These are phyloP conservation scores for Nosema granulosis DNA, from an alignment of 371 early-diverging fungal genomes.

Conservation along the genomic window DNA sequence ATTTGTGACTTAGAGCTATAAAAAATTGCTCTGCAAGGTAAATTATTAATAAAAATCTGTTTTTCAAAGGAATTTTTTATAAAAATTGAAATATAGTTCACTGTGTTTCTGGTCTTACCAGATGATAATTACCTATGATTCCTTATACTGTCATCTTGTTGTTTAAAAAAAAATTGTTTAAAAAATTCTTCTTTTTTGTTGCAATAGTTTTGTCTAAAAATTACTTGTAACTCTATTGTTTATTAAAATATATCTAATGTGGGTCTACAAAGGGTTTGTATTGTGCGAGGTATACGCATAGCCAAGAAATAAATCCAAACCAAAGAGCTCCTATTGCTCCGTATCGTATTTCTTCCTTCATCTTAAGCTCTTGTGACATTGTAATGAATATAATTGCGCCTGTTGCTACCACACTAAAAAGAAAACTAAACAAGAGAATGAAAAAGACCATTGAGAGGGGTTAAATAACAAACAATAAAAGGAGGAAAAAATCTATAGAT, in stretches of 20 bases:
- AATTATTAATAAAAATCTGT: too few relatives aligned
- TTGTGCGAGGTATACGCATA: slow-evolving; percentile 56
- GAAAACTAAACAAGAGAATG: slow-evolving; percentile 13
- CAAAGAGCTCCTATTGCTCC: slow-evolving; percentile 48
- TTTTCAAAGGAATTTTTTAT: too few relatives aligned
- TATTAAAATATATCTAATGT: too few relatives aligned
- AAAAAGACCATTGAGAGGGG: slow-evolving; percentile 10
- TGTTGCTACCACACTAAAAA: slow-evolving; percentile 3
- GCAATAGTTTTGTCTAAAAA: too few relatives aligned
- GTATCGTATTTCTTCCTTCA: slow-evolving; percentile 38
- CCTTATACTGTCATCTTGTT: too few relatives aligned
- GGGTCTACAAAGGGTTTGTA: slow-evolving; percentile 55
- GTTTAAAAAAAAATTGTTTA: too few relatives aligned
- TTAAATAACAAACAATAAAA: not conserved
- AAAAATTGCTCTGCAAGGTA: too few relatives aligned
- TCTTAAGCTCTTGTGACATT: slow-evolving; percentile 11
- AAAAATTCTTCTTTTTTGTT: too few relatives aligned
- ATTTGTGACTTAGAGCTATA: slow-evolving; percentile 74
- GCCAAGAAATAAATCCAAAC: slow-evolving; percentile 58
- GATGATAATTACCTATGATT: too few relatives aligned
- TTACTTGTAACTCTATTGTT: too few relatives aligned
- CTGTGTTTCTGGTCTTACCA: too few relatives aligned
- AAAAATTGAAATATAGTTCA: too few relatives aligned
- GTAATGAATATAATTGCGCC: slow-evolving; percentile 13
- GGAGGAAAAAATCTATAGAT: not conserved